Evolutionary conservation across 345 rosid genomes (phyloP).

Genomic region (Syzygium aromaticum): DNA sequence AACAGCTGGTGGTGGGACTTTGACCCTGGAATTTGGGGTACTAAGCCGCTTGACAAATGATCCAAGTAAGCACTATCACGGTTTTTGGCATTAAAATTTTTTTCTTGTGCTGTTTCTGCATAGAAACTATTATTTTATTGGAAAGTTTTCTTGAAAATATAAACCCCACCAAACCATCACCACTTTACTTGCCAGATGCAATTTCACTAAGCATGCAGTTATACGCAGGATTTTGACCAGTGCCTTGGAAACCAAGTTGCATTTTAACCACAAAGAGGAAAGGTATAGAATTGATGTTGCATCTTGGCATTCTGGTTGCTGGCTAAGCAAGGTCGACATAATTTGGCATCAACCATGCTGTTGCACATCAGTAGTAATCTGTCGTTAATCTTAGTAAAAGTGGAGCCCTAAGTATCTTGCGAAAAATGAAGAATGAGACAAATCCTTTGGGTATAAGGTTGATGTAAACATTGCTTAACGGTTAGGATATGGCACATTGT

Average conservation of each 20-base stretch:
- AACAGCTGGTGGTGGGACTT: conserved; percentile 98
- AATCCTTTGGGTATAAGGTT: neutral
- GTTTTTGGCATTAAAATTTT: neutral
- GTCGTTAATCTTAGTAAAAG: neutral
- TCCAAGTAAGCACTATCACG: conserved; percentile 43
- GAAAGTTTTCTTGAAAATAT: neutral
- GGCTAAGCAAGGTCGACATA: neutral
- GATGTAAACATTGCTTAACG: neutral
- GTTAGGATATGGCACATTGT: neutral
- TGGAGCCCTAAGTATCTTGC: neutral
- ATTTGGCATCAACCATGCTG: neutral
- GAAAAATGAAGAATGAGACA: neutral
- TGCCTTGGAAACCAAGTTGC: neutral
- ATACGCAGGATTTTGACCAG: neutral
- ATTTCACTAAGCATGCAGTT: neutral
- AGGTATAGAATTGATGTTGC: neutral
- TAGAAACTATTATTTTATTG: neutral
- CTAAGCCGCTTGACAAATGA: conserved; percentile 91
- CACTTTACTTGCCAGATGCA: neutral
- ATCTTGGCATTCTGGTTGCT: neutral
- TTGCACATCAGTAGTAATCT: neutral
- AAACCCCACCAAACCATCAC: neutral
- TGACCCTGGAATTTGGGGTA: conserved; percentile 92
- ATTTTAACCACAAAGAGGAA: neutral
- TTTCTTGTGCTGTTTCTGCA: neutral